phyloP scores from a whole-genome alignment of 345 rosid species.

The Schrenkiella parvula region DNA sequence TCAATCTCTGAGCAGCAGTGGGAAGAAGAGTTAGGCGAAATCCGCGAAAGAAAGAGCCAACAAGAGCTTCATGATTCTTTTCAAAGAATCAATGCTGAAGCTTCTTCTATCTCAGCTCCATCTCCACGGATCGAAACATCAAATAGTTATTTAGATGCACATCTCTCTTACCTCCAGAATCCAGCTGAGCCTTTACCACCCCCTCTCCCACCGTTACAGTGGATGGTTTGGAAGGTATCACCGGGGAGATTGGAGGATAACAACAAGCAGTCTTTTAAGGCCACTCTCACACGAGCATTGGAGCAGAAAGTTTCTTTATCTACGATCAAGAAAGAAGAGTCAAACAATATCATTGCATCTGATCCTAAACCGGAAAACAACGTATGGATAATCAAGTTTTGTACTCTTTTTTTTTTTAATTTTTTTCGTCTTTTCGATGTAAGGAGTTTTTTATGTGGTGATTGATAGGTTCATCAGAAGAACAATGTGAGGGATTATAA shows the following conservation, averaged over 20 bases:
- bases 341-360: slow-evolving; percentile 27
- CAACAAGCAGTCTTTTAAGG: slow-evolving; percentile 33
- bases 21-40: slow-evolving; percentile 35
- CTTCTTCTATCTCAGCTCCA: slow-evolving; percentile 29
- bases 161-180: slow-evolving; percentile 31
- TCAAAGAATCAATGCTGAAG: slow-evolving; percentile 33
- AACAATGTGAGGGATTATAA: slow-evolving; percentile 38
- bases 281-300: slow-evolving; percentile 14
- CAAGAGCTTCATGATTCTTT: slow-evolving; percentile 46
- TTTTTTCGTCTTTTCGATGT: neutral
- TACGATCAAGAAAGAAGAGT: slow-evolving; percentile 32
- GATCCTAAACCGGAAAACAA: slow-evolving; percentile 36
- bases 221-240: slow-evolving; percentile 43
- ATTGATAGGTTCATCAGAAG: slow-evolving; percentile 27
- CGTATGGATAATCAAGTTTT: slow-evolving; percentile 20
- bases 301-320: slow-evolving; percentile 30
- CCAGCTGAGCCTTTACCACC: slow-evolving; percentile 51
- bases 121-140: slow-evolving; percentile 33
- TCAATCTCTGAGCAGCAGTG: slow-evolving; percentile 80
- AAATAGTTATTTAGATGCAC: slow-evolving; percentile 28
- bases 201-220: slow-evolving; percentile 70
- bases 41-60: slow-evolving; percentile 41
- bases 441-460: slow-evolving; percentile 6
- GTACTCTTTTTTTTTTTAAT: neutral
- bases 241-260: slow-evolving; percentile 31